phyloP scores from a whole-genome alignment of 2,329 filamentous ascomycete species.

The Stemphylium vesicarium region DNA sequence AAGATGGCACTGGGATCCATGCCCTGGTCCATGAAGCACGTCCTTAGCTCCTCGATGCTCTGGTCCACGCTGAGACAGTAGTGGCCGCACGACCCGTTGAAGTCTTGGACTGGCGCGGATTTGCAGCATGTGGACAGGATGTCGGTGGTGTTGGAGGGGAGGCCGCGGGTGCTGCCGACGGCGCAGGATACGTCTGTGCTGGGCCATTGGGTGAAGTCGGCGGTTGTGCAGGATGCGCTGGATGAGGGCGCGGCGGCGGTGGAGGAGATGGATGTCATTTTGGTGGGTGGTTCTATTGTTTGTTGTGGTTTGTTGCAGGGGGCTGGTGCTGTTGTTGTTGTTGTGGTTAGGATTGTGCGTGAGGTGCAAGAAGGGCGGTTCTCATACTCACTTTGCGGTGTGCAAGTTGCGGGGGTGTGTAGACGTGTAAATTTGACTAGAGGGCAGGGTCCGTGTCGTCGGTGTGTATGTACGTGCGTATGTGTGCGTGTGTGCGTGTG shows the following conservation, averaged over 20 bases:
- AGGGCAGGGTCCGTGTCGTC: neutral
- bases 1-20: slow-evolving; percentile 29
- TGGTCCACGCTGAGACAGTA: slow-evolving; percentile 41
- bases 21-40: slow-evolving; percentile 37
- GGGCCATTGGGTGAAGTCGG: slow-evolving; percentile 35
- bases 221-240: slow-evolving; percentile 28
- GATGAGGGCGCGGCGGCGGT: slow-evolving; percentile 22
- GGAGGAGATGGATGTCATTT: slow-evolving; percentile 23
- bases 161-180: slow-evolving; percentile 28
- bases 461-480: too few species aligned
- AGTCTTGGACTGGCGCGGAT: slow-evolving; percentile 37
- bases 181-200: slow-evolving; percentile 38
- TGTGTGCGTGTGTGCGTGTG: too few species aligned
- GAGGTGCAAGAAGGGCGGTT: neutral
- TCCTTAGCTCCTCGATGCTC: slow-evolving; percentile 32
- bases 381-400: neutral
- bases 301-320: too few species aligned
- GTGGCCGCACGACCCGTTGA: slow-evolving; percentile 37
- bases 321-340: neutral
- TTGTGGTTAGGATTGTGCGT: neutral
- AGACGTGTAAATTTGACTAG: neutral
- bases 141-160: slow-evolving; percentile 34
- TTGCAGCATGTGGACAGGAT: slow-evolving; percentile 42
- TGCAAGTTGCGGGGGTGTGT: neutral
- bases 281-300: too few species aligned